Conservation (phyloP, 2,329 filamentous ascomycete genomes). For the Leptodontidium sp. region DNA sequence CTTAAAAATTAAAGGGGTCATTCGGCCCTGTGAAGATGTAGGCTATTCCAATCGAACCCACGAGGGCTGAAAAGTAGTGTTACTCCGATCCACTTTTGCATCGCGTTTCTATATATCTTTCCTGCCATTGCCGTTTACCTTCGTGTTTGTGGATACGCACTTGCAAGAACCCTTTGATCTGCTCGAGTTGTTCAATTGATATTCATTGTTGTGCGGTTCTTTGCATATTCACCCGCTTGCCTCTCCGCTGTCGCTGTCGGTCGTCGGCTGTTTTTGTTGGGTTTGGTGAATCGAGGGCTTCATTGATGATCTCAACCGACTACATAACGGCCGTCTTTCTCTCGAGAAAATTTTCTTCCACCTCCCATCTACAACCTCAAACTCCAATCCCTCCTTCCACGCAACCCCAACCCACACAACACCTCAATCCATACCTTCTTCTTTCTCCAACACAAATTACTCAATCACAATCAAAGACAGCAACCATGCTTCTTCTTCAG, state of each 20-base stretch:
- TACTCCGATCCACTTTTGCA: conserved; percentile 5
- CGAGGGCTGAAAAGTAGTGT: conserved; percentile 7
- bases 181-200: conserved; percentile 2
- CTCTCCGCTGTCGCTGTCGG: conserved; percentile 15
- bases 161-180: conserved; percentile 2
- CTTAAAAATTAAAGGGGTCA: conserved; percentile 8
- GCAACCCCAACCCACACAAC: not conserved
- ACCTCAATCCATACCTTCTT: not conserved
- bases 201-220: not conserved
- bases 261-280: not conserved
- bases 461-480: conserved; percentile 6
- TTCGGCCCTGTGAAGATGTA: conserved; percentile 12
- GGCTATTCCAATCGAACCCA: conserved; percentile 1
- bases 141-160: conserved; percentile 13
- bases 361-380: not conserved
- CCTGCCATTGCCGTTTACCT: conserved; percentile 6
- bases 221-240: conserved; percentile 8
- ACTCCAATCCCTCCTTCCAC: not conserved
- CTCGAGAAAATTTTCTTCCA: not conserved
- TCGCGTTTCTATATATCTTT: not conserved
- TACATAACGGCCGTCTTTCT: not conserved
- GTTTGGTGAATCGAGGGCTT: not conserved
- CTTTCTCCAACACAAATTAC: not conserved
- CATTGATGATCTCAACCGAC: conserved; percentile 2
- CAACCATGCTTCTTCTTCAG: conserved; percentile 32